Evolutionary conservation across 345 rosid species (phyloP).

Genomic region (Anastatica hierochuntica): DNA sequence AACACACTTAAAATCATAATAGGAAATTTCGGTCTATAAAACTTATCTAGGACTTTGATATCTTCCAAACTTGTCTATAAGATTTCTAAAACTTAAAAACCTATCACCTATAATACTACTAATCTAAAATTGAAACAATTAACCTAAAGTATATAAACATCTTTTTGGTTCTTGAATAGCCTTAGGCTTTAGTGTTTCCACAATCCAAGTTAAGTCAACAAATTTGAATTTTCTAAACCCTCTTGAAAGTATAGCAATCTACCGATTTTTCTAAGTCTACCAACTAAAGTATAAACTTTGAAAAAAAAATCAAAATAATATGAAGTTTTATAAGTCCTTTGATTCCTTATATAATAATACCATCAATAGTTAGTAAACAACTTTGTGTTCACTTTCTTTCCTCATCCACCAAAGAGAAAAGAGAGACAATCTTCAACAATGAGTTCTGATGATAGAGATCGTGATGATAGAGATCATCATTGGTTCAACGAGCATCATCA

Average conservation of each 20-base stretch:
- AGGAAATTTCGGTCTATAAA: too few species aligned
- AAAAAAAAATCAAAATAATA: not conserved
- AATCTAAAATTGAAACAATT: not conserved
- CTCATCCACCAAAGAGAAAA: too few species aligned
- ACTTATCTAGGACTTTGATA: too few species aligned
- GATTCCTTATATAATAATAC: too few species aligned
- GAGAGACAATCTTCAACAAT: too few species aligned
- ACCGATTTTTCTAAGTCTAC: constrained; percentile 13
- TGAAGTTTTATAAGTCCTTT: too few species aligned
- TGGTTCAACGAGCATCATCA: constrained; percentile 7
- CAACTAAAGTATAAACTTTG: constrained; percentile 13
- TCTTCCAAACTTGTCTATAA: not conserved
- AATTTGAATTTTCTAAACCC: constrained; percentile 6
- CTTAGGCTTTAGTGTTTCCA: constrained; percentile 7
- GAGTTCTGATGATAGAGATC: constrained; percentile 20
- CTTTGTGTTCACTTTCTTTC: too few species aligned
- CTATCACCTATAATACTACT: not conserved
- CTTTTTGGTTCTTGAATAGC: too few species aligned
- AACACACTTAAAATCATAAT: not conserved
- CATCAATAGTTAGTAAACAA: too few species aligned
- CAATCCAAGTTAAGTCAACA: constrained; percentile 16
- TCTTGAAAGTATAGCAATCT: constrained; percentile 2
- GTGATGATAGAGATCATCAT: too few species aligned
- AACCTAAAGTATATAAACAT: not conserved
- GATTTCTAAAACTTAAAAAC: not conserved